phyloP scores from a whole-genome alignment of 495 filamentous ascomycete species.

The Penicillium simplicissimum region DNA sequence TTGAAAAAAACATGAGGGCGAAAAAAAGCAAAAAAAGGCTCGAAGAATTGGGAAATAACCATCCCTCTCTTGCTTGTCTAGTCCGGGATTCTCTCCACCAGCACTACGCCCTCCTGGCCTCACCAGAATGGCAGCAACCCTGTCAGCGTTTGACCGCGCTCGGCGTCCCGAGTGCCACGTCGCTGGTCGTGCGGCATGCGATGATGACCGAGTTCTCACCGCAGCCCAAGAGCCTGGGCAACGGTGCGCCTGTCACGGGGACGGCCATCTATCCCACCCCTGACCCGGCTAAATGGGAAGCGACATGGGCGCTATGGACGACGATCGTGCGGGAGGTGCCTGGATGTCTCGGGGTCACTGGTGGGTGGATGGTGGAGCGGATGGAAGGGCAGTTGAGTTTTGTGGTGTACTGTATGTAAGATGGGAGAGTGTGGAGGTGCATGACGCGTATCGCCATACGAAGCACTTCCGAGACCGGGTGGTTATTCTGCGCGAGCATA shows the following conservation, averaged over 20 bases:
- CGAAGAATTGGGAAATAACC: not conserved
- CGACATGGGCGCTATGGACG: conserved; percentile 30
- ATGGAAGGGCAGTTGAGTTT: conserved; percentile 21
- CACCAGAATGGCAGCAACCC: conserved; percentile 24
- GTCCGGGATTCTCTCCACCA: conserved; percentile 23
- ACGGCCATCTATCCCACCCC: conserved; percentile 26
- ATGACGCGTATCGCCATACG: conserved; percentile 29
- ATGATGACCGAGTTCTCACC: conserved; percentile 25
- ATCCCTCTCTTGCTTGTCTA: conserved; percentile 1
- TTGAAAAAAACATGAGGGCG: conserved; percentile 2
- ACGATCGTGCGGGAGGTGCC: conserved; percentile 23
- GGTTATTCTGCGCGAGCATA: conserved; percentile 24
- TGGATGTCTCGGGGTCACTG: conserved; percentile 27
- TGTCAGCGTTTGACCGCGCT: conserved; percentile 8
- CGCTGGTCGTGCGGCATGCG: conserved; percentile 26
- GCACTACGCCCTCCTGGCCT: conserved; percentile 26
- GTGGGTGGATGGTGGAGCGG: conserved; percentile 31
- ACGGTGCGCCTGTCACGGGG: conserved; percentile 20
- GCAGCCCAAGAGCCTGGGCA: conserved; percentile 15
- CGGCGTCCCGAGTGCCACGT: conserved; percentile 10
- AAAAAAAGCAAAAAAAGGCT: conserved; percentile 1
- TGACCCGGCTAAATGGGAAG: conserved; percentile 20
- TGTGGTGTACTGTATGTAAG: conserved; percentile 28
- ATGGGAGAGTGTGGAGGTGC: conserved; percentile 26
- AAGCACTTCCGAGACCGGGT: conserved; percentile 24